Percentiles rank a stretch among this genome's conserved stretches.
These are phyloP conservation scores for Tolypocladium endophyticum DNA, from an alignment of 2,329 filamentous ascomycete species.

Conservation along the genomic window DNA sequence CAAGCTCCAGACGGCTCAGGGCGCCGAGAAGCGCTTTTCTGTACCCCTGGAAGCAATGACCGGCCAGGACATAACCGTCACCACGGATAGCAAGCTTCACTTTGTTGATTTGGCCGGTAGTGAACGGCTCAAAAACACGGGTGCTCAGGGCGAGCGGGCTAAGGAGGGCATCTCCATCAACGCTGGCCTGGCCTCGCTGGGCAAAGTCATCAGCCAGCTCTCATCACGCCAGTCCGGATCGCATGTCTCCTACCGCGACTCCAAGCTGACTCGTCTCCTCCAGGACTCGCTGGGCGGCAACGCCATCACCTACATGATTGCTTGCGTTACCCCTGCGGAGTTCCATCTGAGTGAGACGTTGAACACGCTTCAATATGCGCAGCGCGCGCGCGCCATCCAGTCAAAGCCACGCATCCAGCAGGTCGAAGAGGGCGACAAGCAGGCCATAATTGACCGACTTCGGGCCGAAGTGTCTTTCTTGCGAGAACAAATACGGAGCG, in stretches of 20 bases:
- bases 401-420: constrained; percentile 96
- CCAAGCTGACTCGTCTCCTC: constrained; percentile 85
- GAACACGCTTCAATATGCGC: constrained; percentile 95
- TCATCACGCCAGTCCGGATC: constrained; percentile 80
- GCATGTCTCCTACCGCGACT: constrained; percentile 96
- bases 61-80: constrained; percentile 55
- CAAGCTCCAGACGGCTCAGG: constrained; percentile 39
- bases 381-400: constrained; percentile 90
- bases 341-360: constrained; percentile 96
- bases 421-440: constrained; percentile 85
- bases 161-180: constrained; percentile 98
- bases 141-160: constrained; percentile 85
- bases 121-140: constrained; percentile 93
- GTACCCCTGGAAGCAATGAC: constrained; percentile 74
- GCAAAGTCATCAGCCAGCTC: constrained; percentile 96
- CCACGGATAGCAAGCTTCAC: constrained; percentile 94
- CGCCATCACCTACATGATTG: constrained; percentile 99
- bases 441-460: constrained; percentile 83
- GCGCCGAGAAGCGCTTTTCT: constrained; percentile 74
- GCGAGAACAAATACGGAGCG: constrained; percentile 82
- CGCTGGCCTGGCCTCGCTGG: constrained; percentile 82
- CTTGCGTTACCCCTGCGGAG: constrained; percentile 91
- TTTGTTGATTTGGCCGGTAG: constrained; percentile 97
- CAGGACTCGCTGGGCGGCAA: constrained; percentile 96
- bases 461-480: constrained; percentile 91